phyloP scores from a whole-genome alignment of 768 basidiomycete species.

The Russula sp. region DNA sequence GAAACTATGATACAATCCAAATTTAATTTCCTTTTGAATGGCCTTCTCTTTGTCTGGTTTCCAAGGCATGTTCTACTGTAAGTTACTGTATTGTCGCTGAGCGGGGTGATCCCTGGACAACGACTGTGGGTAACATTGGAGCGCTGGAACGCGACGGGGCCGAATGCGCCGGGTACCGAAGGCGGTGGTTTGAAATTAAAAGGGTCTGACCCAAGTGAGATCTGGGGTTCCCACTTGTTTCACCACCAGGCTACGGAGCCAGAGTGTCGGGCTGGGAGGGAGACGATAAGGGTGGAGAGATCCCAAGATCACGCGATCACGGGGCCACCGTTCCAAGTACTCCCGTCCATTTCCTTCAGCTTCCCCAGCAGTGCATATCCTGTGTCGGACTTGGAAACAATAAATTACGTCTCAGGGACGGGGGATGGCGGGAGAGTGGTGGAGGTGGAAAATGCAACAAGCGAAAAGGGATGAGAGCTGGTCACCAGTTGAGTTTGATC shows the following conservation, averaged over 20 bases:
- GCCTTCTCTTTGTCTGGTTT: neutral
- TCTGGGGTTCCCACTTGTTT: conserved; percentile 17
- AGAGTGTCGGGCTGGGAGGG: conserved; percentile 4
- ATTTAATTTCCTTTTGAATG: neutral
- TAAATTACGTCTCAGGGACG: conserved; percentile 24
- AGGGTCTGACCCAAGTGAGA: neutral
- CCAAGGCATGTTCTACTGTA: neutral
- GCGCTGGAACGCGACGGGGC: neutral
- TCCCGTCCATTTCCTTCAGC: conserved; percentile 4
- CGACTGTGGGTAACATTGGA: neutral
- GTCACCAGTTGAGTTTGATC: conserved; percentile 22
- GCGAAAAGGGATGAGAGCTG: conserved; percentile 15
- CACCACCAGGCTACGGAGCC: conserved; percentile 15
- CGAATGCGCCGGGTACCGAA: conserved; percentile 18
- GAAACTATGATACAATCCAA: neutral
- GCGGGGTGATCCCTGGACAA: neutral
- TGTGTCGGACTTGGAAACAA: conserved; percentile 15
- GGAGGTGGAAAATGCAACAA: neutral
- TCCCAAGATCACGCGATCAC: conserved; percentile 25
- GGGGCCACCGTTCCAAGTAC: conserved; percentile 18
- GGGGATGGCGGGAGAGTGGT: neutral
- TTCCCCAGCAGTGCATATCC: neutral
- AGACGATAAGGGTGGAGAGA: conserved; percentile 26
- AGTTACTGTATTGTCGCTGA: neutral
- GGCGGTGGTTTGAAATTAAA: neutral